Percentiles rank a stretch among this genome's conserved stretches.
Conservation (phyloP, 176 grass and related monocot genomes). For the Leersia perrieri region DNA sequence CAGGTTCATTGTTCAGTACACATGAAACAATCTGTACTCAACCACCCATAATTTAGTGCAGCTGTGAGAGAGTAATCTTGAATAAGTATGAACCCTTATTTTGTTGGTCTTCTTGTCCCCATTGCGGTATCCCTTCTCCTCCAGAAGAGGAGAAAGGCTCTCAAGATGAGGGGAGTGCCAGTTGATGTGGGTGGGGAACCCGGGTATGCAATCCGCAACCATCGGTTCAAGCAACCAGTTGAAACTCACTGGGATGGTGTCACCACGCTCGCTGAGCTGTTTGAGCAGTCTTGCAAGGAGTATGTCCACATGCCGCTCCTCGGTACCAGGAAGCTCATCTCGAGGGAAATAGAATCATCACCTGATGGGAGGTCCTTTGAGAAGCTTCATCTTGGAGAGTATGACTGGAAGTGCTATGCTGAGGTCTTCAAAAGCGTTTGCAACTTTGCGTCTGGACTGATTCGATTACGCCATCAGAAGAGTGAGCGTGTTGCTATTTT, state of each 20-base stretch:
- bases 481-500: constrained; percentile 83
- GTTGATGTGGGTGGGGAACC: constrained; percentile 70
- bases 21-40: not conserved
- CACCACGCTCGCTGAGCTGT: constrained; percentile 70
- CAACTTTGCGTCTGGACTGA: constrained; percentile 80
- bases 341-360: constrained; percentile 54
- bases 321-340: constrained; percentile 80
- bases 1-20: constrained; percentile 29
- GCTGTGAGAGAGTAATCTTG: not conserved
- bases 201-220: constrained; percentile 69
- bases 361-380: constrained; percentile 77
- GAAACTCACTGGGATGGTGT: constrained; percentile 86
- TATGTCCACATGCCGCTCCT: constrained; percentile 70
- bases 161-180: constrained; percentile 64
- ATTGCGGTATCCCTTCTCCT: constrained; percentile 60
- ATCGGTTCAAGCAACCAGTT: constrained; percentile 60
- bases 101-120: constrained; percentile 62
- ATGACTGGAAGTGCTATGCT: constrained; percentile 84
- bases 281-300: constrained; percentile 76
- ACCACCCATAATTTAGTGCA: not conserved
- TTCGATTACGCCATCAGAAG: constrained; percentile 64
- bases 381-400: constrained; percentile 91
- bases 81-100: constrained; percentile 77
- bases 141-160: constrained; percentile 42
- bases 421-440: constrained; percentile 72